Conservation (phyloP, 805 yeast genomes). For the Torulaspora microellipsoides region DNA sequence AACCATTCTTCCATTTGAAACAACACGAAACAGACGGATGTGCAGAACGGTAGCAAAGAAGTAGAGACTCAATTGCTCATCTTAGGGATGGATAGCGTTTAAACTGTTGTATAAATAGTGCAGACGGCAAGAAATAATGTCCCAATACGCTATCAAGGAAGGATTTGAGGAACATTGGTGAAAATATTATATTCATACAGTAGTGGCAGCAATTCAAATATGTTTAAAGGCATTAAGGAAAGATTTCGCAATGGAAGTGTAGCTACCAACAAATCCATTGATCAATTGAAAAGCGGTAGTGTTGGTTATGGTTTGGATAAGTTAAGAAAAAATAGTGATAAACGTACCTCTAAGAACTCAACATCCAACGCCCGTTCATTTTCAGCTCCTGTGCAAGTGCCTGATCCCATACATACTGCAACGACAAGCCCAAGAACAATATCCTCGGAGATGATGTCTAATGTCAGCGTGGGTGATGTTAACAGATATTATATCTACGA, state of each 20-base stretch:
- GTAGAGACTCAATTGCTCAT: background rate
- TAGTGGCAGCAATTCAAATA: background rate
- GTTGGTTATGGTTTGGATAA: conserved; percentile 11
- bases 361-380: conserved; percentile 3
- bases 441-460: conserved; percentile 7
- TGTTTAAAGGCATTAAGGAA: conserved; percentile 12
- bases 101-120: conserved; percentile 1
- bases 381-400: conserved; percentile 13
- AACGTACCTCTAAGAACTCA: conserved; percentile 1
- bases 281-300: conserved; percentile 10
- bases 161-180: too few relatives aligned
- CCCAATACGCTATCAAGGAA: too few relatives aligned
- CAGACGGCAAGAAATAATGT: background rate
- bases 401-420: conserved; percentile 6
- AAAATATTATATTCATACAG: too few relatives aligned
- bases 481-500: conserved; percentile 35
- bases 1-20: conserved; percentile 12
- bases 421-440: conserved; percentile 5
- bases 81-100: background rate
- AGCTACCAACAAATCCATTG: conserved; percentile 4
- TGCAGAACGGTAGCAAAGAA: too few relatives aligned
- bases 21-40: background rate
- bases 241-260: conserved; percentile 5
- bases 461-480: conserved; percentile 5
- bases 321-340: conserved; percentile 4